A percentile compares a stretch with the other conserved stretches of the same genome.
Evolutionary conservation across 768 basidiomycete species (phyloP).

Genomic region (Harrya chromipes): DNA sequence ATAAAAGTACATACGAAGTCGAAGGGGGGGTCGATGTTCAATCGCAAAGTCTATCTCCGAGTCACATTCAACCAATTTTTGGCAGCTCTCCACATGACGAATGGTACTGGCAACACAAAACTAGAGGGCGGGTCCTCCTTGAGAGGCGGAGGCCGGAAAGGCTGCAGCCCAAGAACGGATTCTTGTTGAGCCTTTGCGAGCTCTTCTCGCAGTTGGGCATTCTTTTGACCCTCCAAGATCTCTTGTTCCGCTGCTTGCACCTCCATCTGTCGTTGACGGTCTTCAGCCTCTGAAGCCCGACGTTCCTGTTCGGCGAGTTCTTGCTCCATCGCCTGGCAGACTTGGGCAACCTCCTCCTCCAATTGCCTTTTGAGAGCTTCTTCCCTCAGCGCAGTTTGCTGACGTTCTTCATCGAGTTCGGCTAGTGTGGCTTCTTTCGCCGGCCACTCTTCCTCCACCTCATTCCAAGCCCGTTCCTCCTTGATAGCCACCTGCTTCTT

Average conservation of each 20-base stretch:
- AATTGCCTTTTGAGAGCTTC: constrained; percentile 21
- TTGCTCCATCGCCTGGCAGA: constrained; percentile 22
- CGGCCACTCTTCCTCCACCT: constrained; percentile 16
- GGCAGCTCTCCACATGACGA: constrained; percentile 34
- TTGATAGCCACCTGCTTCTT: constrained; percentile 12
- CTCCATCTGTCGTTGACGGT: constrained; percentile 23
- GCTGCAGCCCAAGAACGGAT: too few species aligned
- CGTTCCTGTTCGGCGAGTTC: constrained; percentile 23
- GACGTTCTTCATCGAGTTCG: constrained; percentile 27
- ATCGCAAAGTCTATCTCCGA: constrained; percentile 11
- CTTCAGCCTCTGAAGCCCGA: constrained; percentile 26
- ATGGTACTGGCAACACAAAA: constrained; percentile 32
- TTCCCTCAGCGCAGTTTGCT: constrained; percentile 22
- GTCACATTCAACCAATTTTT: constrained; percentile 31
- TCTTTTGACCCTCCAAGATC: constrained; percentile 26
- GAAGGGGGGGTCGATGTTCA: background rate
- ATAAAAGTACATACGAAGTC: background rate
- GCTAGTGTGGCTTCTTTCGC: constrained; percentile 18
- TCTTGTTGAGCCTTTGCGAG: constrained; percentile 25
- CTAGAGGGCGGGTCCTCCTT: constrained; percentile 29
- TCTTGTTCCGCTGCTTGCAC: constrained; percentile 28
- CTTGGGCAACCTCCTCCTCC: constrained; percentile 26
- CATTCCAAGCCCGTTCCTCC: constrained; percentile 18
- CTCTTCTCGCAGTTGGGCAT: constrained; percentile 28
- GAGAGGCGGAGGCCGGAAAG: too few species aligned